Percentiles rank a stretch among this genome's conserved stretches.
These are phyloP conservation scores for Brettanomyces bruxellensis DNA, from an alignment of 805 yeast species.

Conservation along the genomic window DNA sequence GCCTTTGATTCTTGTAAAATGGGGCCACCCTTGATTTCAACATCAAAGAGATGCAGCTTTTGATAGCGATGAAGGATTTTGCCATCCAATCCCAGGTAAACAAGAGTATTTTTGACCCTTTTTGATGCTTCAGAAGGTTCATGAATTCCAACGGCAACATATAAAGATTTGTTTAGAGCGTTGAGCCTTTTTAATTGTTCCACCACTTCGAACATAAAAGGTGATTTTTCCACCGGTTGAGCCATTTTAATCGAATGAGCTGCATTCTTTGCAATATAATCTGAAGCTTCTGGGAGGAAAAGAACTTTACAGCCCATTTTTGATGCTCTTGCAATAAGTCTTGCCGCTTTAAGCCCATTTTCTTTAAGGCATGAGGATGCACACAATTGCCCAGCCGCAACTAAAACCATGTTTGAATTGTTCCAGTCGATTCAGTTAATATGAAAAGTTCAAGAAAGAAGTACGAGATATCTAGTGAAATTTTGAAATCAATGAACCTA, in stretches of 20 bases:
- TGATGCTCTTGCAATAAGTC: conserved; percentile 57
- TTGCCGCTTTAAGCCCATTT: conserved; percentile 53
- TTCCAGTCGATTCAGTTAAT: no score
- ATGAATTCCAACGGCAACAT: conserved; percentile 83
- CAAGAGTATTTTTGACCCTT: conserved; percentile 59
- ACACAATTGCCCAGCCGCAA: conserved; percentile 84
- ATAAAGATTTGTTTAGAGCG: conserved; percentile 32
- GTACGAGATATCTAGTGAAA: no score
- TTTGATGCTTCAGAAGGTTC: conserved; percentile 48
- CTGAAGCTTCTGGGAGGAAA: conserved; percentile 91
- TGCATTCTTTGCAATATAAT: conserved; percentile 69
- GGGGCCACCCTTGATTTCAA: conserved; percentile 75
- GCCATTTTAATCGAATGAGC: conserved; percentile 58
- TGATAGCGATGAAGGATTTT: conserved; percentile 62
- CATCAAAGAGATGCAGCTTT: conserved; percentile 86
- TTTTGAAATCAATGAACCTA: no score
- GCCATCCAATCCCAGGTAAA: conserved; percentile 66
- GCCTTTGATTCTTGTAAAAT: conserved; percentile 66
- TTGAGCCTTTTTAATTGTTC: conserved; percentile 34
- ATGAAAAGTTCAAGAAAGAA: no score
- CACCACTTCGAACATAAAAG: conserved; percentile 36
- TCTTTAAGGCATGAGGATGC: conserved; percentile 53
- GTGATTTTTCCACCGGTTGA: conserved; percentile 30
- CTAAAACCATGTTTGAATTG: conserved; percentile 37
- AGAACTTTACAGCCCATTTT: conserved; percentile 52